Evolutionary conservation across 2,329 filamentous ascomycete species (phyloP).

Genomic region (Fusarium verrucosum): DNA sequence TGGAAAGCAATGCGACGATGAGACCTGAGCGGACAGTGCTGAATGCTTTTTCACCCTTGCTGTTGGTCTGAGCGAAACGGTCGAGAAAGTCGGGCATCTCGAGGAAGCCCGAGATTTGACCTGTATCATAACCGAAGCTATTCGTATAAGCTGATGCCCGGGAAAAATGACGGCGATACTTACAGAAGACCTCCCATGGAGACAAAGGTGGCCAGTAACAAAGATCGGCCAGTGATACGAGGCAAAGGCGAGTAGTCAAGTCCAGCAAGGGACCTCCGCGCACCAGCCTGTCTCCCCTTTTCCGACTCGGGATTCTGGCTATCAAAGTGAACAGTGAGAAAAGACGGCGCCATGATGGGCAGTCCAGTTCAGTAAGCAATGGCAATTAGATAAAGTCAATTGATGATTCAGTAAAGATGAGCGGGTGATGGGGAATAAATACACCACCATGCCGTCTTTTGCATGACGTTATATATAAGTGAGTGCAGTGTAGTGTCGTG

Average conservation of each 20-base stretch:
- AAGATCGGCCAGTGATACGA: conserved; percentile 50
- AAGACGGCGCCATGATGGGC: conserved; percentile 36
- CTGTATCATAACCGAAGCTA: conserved; percentile 60
- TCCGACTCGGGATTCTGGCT: conserved; percentile 54
- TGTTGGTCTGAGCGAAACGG: conserved; percentile 58
- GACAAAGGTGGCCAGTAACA: conserved; percentile 53
- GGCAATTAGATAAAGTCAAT: background rate
- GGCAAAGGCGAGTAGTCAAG: conserved; percentile 58
- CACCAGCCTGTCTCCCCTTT: conserved; percentile 42
- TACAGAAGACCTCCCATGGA: conserved; percentile 59
- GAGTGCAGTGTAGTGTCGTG: background rate
- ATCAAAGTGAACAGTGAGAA: conserved; percentile 52
- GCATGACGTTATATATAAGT: conserved; percentile 1
- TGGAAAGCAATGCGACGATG: conserved; percentile 67
- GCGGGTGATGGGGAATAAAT: background rate
- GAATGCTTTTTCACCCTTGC: conserved; percentile 56
- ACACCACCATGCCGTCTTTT: background rate
- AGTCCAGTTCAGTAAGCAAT: background rate
- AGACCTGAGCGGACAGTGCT: conserved; percentile 65
- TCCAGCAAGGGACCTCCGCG: conserved; percentile 49
- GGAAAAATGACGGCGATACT: conserved; percentile 3
- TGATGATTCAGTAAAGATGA: background rate
- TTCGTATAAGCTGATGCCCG: background rate
- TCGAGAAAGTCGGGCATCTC: conserved; percentile 65
- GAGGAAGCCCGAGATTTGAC: conserved; percentile 65